A percentile compares a stretch with the other conserved stretches of the same genome.
These are phyloP conservation scores for Exophiala dermatitidis DNA, from an alignment of 2,329 filamentous ascomycete genomes.

Conservation along the genomic window DNA sequence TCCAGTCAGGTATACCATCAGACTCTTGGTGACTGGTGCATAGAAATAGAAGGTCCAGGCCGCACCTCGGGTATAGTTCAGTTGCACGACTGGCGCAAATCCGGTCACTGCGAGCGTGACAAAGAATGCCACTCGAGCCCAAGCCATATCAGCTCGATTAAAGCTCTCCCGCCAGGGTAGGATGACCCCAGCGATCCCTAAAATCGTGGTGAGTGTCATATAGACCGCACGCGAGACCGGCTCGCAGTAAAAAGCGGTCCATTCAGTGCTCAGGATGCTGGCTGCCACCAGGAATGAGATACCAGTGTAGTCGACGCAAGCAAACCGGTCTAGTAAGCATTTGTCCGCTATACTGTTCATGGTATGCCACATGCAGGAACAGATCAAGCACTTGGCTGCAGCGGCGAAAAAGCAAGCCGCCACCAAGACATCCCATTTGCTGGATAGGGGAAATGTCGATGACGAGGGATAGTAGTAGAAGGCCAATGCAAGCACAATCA, in stretches of 20 bases:
- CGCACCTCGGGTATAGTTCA: slow-evolving; percentile 68
- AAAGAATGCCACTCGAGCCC: slow-evolving; percentile 87
- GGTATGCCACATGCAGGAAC: slow-evolving; percentile 95
- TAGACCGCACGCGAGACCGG: slow-evolving; percentile 79
- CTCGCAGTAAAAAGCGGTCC: slow-evolving; percentile 98
- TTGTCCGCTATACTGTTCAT: slow-evolving; percentile 96
- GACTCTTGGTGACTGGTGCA: slow-evolving; percentile 73
- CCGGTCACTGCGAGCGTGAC: slow-evolving; percentile 79
- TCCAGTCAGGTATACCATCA: slow-evolving; percentile 77
- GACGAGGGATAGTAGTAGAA: slow-evolving; percentile 94
- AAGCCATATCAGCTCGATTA: slow-evolving; percentile 86
- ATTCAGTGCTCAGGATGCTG: slow-evolving; percentile 96
- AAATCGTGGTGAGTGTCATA: slow-evolving; percentile 68
- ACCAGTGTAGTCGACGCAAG: slow-evolving; percentile 96
- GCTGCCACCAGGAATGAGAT: slow-evolving; percentile 92
- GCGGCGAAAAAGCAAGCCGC: slow-evolving; percentile 94
- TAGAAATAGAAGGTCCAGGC: slow-evolving; percentile 85
- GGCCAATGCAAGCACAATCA: slow-evolving; percentile 78
- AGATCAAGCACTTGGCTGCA: slow-evolving; percentile 87
- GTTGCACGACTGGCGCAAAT: slow-evolving; percentile 79
- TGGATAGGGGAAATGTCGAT: slow-evolving; percentile 76
- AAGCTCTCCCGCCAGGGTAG: slow-evolving; percentile 95
- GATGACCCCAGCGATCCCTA: slow-evolving; percentile 81
- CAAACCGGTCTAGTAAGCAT: slow-evolving; percentile 83
- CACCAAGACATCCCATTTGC: slow-evolving; percentile 81